Evolutionary conservation across 495 filamentous ascomycete genomes (phyloP).

Genomic region (Neurospora sp.): DNA sequence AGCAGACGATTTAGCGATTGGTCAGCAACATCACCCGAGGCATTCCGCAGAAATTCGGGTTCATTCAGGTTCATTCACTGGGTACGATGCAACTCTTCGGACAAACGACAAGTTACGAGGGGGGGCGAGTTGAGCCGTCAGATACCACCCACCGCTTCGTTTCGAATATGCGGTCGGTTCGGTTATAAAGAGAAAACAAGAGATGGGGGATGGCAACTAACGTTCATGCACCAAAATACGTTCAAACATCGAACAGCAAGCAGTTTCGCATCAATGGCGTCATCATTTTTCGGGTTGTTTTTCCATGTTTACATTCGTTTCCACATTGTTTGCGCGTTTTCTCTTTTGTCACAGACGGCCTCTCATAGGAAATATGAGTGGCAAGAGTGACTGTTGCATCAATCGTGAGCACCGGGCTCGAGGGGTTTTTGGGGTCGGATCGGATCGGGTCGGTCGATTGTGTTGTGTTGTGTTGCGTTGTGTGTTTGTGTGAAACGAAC

Average conservation of each 20-base stretch:
- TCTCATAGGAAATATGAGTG: not conserved
- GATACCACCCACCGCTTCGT: constrained; percentile 59
- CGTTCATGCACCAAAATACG: constrained; percentile 3
- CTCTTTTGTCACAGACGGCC: not conserved
- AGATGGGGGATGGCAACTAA: constrained; percentile 6
- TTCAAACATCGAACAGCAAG: constrained; percentile 7
- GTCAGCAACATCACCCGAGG: not conserved
- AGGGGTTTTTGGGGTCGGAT: constrained; percentile 1
- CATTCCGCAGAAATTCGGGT: not conserved
- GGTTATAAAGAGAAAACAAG: constrained; percentile 10
- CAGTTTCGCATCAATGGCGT: constrained; percentile 21
- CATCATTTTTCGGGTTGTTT: constrained; percentile 9
- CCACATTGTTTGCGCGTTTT: not conserved
- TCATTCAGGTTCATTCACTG: not conserved
- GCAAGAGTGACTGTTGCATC: not conserved
- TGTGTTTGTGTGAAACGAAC: not conserved
- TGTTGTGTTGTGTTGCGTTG: constrained; percentile 8
- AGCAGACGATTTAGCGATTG: not conserved
- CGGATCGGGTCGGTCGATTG: not conserved
- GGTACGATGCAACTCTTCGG: not conserved
- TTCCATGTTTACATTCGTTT: constrained; percentile 9
- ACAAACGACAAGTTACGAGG: not conserved
- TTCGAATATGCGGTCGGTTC: constrained; percentile 26
- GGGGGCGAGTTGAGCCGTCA: constrained; percentile 34
- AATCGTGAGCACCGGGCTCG: not conserved